Percentiles rank a stretch among this genome's conserved stretches.
These are phyloP conservation scores for Lactarius sanguifluus DNA, from an alignment of 768 basidiomycete species.

Conservation along the genomic window DNA sequence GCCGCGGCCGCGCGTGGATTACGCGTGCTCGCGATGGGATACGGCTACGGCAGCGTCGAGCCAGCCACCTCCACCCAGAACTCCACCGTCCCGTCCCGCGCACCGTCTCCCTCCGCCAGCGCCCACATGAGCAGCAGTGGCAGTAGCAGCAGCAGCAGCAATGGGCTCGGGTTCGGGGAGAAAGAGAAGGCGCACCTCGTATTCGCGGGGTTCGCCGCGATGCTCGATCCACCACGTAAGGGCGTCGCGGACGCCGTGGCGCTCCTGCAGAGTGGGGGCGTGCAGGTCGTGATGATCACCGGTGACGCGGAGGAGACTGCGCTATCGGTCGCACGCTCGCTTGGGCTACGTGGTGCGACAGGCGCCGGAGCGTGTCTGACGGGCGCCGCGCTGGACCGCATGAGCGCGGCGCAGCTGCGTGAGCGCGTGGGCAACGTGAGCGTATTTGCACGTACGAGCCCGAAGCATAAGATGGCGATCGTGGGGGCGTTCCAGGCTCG, in stretches of 20 bases:
- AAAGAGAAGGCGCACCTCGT: conserved; percentile 54
- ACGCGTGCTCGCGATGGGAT: conserved; percentile 90
- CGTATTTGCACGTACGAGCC: conserved; percentile 95
- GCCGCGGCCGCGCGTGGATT: conserved; percentile 72
- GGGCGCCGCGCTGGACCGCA: conserved; percentile 69
- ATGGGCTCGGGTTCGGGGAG: conserved; percentile 32
- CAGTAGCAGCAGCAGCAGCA: not conserved
- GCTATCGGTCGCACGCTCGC: conserved; percentile 78
- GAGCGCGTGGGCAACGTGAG: conserved; percentile 79
- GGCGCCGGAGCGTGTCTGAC: conserved; percentile 41
- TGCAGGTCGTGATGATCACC: conserved; percentile 98
- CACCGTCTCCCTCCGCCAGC: conserved; percentile 33
- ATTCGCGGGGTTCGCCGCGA: conserved; percentile 92
- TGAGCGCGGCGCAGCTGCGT: conserved; percentile 76
- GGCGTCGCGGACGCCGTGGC: conserved; percentile 91
- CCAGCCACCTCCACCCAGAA: conserved; percentile 30
- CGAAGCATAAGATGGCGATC: conserved; percentile 97
- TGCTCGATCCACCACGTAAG: conserved; percentile 91
- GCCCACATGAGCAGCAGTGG: conserved; percentile 30
- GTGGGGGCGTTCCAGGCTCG: conserved; percentile 90
- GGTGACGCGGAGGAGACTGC: conserved; percentile 94
- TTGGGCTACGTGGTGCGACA: conserved; percentile 72
- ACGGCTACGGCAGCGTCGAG: conserved; percentile 67
- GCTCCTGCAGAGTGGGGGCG: conserved; percentile 77
- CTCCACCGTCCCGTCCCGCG: conserved; percentile 28